Conservation (phyloP, 441 rosid genomes). For the Flueggea neowawraea region DNA sequence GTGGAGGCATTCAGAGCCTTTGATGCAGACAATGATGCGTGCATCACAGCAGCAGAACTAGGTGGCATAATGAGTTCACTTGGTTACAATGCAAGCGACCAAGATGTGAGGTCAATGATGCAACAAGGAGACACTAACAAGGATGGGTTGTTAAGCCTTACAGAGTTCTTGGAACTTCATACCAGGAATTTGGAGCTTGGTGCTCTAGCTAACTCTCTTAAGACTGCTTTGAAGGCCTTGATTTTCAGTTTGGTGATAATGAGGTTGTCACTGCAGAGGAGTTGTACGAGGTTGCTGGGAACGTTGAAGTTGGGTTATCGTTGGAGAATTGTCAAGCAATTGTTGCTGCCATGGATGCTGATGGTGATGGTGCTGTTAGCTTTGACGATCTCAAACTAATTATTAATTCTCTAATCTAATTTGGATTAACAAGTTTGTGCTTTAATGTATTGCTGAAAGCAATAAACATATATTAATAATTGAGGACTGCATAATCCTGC, state of each 20-base stretch:
- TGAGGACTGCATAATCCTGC: no score
- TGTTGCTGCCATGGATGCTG: slow-evolving; percentile 41
- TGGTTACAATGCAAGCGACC: slow-evolving; percentile 39
- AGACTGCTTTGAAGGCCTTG: slow-evolving; percentile 28
- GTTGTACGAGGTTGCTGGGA: slow-evolving; percentile 22
- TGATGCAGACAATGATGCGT: slow-evolving; percentile 48
- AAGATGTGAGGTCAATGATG: slow-evolving; percentile 52
- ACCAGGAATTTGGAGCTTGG: slow-evolving; percentile 42
- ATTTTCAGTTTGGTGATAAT: slow-evolving; percentile 7
- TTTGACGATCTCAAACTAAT: slow-evolving; percentile 39
- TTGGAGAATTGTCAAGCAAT: slow-evolving; percentile 32
- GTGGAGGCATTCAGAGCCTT: slow-evolving; percentile 58
- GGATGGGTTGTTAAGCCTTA: slow-evolving; percentile 48
- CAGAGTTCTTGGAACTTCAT: slow-evolving; percentile 61
- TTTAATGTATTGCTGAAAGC: no score
- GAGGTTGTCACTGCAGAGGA: slow-evolving; percentile 37
- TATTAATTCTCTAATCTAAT: slow-evolving; percentile 25
- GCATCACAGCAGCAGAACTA: slow-evolving; percentile 41
- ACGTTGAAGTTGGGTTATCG: slow-evolving; percentile 19
- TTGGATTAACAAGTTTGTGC: no score
- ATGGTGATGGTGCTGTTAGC: slow-evolving; percentile 48
- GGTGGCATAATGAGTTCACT: slow-evolving; percentile 53
- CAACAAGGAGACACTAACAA: slow-evolving; percentile 40
- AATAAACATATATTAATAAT: no score
- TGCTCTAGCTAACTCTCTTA: slow-evolving; percentile 24